Evolutionary conservation across 805 yeast genomes (phyloP).

Genomic region (Phaffomyces opuntiae): DNA sequence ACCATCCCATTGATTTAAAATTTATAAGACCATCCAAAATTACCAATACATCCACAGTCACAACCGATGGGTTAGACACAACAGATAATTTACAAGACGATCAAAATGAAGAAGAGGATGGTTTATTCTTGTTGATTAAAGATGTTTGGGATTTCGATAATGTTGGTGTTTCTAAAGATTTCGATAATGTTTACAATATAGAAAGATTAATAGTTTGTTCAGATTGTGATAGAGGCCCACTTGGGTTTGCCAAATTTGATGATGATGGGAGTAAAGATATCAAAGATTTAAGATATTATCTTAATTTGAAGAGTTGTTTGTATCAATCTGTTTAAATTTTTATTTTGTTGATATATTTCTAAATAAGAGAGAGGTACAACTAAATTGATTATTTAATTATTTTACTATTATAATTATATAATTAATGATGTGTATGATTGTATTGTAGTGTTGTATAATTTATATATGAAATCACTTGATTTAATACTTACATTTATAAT

Average conservation of each 20-base stretch:
- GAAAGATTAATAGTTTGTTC: conserved; percentile 59
- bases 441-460: too few relatives aligned
- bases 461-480: too few relatives aligned
- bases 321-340: conserved; percentile 24
- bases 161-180: conserved; percentile 55
- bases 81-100: too few relatives aligned
- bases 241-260: conserved; percentile 55
- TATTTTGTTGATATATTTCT: too few relatives aligned
- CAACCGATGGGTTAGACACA: too few relatives aligned
- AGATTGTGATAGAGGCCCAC: conserved; percentile 73
- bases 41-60: too few relatives aligned
- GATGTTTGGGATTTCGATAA: conserved; percentile 80
- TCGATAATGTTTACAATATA: conserved; percentile 23
- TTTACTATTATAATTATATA: too few relatives aligned
- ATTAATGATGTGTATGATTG: too few relatives aligned
- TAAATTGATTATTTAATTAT: too few relatives aligned
- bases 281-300: conserved; percentile 34
- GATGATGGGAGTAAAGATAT: conserved; percentile 25
- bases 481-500: too few relatives aligned
- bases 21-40: conserved; percentile 5
- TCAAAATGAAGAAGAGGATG: neutral
- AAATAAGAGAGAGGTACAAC: too few relatives aligned
- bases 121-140: conserved; percentile 34
- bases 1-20: conserved; percentile 1
- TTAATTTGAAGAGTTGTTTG: conserved; percentile 40